Evolutionary conservation across 768 basidiomycete species (phyloP).

Genomic region (Collybia mongolica): DNA sequence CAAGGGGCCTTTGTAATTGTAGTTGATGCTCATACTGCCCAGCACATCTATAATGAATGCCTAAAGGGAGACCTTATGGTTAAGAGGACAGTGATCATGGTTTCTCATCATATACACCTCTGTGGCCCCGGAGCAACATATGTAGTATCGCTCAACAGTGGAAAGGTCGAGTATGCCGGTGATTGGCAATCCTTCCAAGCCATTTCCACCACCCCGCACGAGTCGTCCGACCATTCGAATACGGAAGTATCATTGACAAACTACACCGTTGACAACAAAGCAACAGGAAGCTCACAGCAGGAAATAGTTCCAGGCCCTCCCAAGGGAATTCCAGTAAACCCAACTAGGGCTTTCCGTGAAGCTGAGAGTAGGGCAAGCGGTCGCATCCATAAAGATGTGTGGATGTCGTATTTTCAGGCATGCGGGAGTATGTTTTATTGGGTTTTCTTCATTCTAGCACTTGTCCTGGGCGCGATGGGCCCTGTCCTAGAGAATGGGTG

Average conservation of each 20-base stretch:
- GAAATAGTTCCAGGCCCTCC: slow-evolving; percentile 31
- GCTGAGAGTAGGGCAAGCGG: slow-evolving; percentile 80
- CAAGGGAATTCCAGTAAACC: slow-evolving; percentile 30
- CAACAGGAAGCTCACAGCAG: slow-evolving; percentile 1
- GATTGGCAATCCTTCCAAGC: slow-evolving; percentile 57
- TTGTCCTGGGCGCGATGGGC: slow-evolving; percentile 58
- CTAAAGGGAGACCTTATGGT: slow-evolving; percentile 80
- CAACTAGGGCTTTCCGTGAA: slow-evolving; percentile 80
- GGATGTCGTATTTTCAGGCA: slow-evolving; percentile 55
- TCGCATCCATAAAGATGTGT: slow-evolving; percentile 63
- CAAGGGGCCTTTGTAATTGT: slow-evolving; percentile 6
- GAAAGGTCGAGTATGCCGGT: slow-evolving; percentile 74
- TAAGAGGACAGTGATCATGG: slow-evolving; percentile 84
- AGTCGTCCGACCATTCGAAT: slow-evolving; percentile 37
- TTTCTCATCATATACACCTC: slow-evolving; percentile 93
- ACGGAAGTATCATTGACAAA: slow-evolving; percentile 39
- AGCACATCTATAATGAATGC: slow-evolving; percentile 83
- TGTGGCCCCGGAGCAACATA: slow-evolving; percentile 79
- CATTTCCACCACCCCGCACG: slow-evolving; percentile 63
- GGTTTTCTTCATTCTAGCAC: slow-evolving; percentile 47
- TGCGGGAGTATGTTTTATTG: slow-evolving; percentile 55
- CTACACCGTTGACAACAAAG: slow-evolving; percentile 24
- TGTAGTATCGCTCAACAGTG: slow-evolving; percentile 82
- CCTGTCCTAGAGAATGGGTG: slow-evolving; percentile 78
- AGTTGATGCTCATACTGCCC: slow-evolving; percentile 93